phyloP scores from a whole-genome alignment of 306 rosid species.

The Fragaria vesca region DNA sequence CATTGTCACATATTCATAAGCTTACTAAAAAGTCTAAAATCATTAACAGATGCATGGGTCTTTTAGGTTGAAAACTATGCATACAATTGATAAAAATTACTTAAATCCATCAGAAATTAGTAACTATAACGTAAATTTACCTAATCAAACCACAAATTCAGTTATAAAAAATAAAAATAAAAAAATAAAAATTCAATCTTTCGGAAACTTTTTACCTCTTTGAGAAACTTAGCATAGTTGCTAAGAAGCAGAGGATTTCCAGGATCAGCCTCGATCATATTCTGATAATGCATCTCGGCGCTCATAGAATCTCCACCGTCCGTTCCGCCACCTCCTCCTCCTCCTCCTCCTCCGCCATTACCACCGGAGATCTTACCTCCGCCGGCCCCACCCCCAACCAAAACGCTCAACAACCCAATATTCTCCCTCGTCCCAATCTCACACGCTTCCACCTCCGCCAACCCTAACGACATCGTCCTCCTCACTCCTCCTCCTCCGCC shows the following conservation, averaged over 20 bases:
- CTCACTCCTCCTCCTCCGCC: conserved; percentile 7
- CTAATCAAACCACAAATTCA: not conserved
- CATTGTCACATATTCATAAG: too few species aligned
- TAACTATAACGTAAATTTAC: not conserved
- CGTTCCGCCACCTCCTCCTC: conserved; percentile 40
- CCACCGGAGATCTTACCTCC: conserved; percentile 32
- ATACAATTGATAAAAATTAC: not conserved
- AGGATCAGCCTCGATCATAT: conserved; percentile 71
- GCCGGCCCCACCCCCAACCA: conserved; percentile 50
- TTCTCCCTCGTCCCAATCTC: conserved; percentile 26
- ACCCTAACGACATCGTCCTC: conserved; percentile 41
- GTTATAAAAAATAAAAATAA: not conserved
- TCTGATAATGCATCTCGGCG: conserved; percentile 56
- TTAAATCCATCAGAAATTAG: not conserved
- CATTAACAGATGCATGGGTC: not conserved
- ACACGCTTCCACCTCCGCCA: conserved; percentile 41
- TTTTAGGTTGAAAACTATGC: not conserved
- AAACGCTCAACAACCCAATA: conserved; percentile 16
- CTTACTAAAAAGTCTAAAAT: too few species aligned
- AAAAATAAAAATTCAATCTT: not conserved
- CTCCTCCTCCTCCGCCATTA: conserved; percentile 39
- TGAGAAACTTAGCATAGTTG: conserved; percentile 77
- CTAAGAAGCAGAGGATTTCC: conserved; percentile 68
- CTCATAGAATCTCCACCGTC: conserved; percentile 50
- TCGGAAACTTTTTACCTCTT: conserved; percentile 46